phyloP scores from a whole-genome alignment of 1,284 basidiomycete genomes.

The Fomitopsis pinicola region DNA sequence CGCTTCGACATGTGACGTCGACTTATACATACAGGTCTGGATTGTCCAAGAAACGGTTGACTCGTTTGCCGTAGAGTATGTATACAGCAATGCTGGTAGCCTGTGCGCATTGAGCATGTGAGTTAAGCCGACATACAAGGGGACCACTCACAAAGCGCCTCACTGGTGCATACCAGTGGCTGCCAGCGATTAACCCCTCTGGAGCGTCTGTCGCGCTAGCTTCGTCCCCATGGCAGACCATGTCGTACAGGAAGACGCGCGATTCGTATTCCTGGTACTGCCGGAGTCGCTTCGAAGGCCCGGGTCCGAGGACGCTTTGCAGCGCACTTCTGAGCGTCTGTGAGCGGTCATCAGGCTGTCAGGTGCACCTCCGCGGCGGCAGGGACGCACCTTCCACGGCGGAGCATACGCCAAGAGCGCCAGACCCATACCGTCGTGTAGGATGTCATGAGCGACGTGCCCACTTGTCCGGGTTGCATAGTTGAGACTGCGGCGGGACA shows the following conservation, averaged over 20 bases:
- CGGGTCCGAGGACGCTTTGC: constrained; percentile 20
- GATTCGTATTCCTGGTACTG: constrained; percentile 24
- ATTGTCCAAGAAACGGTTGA: constrained; percentile 2
- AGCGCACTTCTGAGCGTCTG: constrained; percentile 19
- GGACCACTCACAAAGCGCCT: constrained; percentile 21
- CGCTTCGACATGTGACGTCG: no score
- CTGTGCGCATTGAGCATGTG: not conserved
- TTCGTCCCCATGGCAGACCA: constrained; percentile 5
- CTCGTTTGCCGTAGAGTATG: constrained; percentile 4
- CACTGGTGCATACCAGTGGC: constrained; percentile 25
- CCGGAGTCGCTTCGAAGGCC: constrained; percentile 21
- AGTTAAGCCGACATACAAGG: no score
- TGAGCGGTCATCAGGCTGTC: no score
- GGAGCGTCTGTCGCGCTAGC: not conserved
- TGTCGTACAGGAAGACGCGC: constrained; percentile 19
- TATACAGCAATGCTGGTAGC: constrained; percentile 1
- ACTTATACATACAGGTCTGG: not conserved
- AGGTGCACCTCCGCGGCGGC: no score
- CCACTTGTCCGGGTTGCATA: constrained; percentile 23
- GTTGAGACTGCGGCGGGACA: constrained; percentile 25
- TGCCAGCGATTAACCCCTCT: constrained; percentile 18
- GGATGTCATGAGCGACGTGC: constrained; percentile 27
- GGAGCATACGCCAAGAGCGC: constrained; percentile 25
- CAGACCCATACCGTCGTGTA: constrained; percentile 25
- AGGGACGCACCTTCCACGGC: constrained; percentile 22